phyloP scores from a whole-genome alignment of 306 rosid genomes.

The Trichosanthes cucumerina region DNA sequence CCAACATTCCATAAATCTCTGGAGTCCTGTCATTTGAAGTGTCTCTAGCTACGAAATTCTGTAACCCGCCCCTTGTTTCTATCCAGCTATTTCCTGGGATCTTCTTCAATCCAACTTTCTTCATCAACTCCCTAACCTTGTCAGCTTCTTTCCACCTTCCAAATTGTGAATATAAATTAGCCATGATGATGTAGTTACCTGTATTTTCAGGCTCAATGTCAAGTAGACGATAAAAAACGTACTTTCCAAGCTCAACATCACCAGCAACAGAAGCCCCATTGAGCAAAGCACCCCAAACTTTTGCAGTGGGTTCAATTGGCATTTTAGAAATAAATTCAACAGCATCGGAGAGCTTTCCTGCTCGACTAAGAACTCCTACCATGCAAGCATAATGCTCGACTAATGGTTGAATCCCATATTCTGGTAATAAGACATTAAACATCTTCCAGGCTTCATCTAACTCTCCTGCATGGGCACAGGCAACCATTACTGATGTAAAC shows the following conservation, averaged over 20 bases:
- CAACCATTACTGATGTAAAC: slow-evolving; percentile 52
- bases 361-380: slow-evolving; percentile 74
- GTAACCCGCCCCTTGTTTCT: slow-evolving; percentile 38
- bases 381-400: slow-evolving; percentile 89
- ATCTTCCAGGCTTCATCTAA: slow-evolving; percentile 74
- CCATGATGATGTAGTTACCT: slow-evolving; percentile 76
- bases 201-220: slow-evolving; percentile 70
- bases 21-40: slow-evolving; percentile 35
- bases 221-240: slow-evolving; percentile 48
- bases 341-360: slow-evolving; percentile 69
- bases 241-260: slow-evolving; percentile 60
- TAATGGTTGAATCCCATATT: slow-evolving; percentile 46
- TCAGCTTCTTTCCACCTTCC: slow-evolving; percentile 82
- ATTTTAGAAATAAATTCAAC: slow-evolving; percentile 46
- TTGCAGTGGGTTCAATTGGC: slow-evolving; percentile 66
- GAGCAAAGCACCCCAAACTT: slow-evolving; percentile 87
- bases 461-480: slow-evolving; percentile 71
- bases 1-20: slow-evolving; percentile 42
- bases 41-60: slow-evolving; percentile 40
- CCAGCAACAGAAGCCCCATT: slow-evolving; percentile 68
- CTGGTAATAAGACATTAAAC: slow-evolving; percentile 36
- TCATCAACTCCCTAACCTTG: slow-evolving; percentile 52
- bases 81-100: slow-evolving; percentile 70
- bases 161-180: slow-evolving; percentile 63
- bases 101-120: slow-evolving; percentile 48